These are phyloP conservation scores for Gossypium ekmanianum DNA, from an alignment of 345 rosid species.

Conservation along the genomic window DNA sequence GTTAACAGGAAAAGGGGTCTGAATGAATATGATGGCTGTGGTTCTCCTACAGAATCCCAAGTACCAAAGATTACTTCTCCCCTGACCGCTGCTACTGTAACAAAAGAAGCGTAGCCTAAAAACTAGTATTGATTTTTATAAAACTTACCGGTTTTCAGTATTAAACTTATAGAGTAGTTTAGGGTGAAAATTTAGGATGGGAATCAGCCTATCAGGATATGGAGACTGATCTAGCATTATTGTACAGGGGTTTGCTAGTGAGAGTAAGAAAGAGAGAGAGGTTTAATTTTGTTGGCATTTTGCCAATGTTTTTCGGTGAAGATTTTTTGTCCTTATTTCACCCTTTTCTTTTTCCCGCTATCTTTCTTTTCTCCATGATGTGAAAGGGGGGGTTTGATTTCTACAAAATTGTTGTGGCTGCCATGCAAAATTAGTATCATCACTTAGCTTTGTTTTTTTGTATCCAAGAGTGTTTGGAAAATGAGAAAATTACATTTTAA, in stretches of 20 bases:
- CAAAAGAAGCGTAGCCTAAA: neutral
- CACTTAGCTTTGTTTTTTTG: neutral
- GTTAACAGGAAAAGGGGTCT: slow-evolving; percentile 59
- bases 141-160: slow-evolving; percentile 10
- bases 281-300: neutral
- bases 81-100: slow-evolving; percentile 32
- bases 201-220: neutral
- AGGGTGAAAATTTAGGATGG: neutral
- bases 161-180: slow-evolving; percentile 1
- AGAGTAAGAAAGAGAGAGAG: neutral
- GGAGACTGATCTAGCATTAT: slow-evolving; percentile 24
- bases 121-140: slow-evolving; percentile 7
- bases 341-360: neutral
- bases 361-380: slow-evolving; percentile 16
- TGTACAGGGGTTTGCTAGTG: slow-evolving; percentile 39
- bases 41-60: slow-evolving; percentile 56
- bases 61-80: slow-evolving; percentile 63
- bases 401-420: slow-evolving; percentile 9
- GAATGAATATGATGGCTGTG: slow-evolving; percentile 54
- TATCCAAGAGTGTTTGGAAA: neutral
- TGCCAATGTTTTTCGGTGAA: slow-evolving; percentile 11
- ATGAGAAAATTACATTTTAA: neutral
- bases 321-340: slow-evolving; percentile 14
- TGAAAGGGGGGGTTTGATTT: slow-evolving; percentile 16
- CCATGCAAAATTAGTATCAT: neutral